Evolutionary conservation across 306 rosid species (phyloP).

Genomic region (Glycyrrhiza uralensis): DNA sequence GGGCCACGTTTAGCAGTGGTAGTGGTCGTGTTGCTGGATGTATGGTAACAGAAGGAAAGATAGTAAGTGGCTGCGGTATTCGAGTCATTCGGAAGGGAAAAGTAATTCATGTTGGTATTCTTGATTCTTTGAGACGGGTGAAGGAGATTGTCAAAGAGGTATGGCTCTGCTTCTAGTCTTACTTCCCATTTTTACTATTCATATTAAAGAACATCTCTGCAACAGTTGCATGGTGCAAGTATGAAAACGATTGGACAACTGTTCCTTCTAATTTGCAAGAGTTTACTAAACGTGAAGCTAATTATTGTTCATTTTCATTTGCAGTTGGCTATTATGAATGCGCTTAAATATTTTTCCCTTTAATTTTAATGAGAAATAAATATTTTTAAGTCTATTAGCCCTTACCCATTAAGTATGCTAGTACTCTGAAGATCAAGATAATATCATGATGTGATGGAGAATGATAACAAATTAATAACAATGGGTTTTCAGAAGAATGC

Average conservation of each 20-base stretch:
- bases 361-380: background rate
- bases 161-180: conserved; percentile 21
- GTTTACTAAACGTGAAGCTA: background rate
- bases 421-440: background rate
- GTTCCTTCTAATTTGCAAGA: conserved; percentile 2
- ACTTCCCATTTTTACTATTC: conserved; percentile 2
- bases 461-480: background rate
- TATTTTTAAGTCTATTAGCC: background rate
- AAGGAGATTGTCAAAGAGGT: conserved; percentile 96
- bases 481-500: background rate
- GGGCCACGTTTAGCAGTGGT: conserved; percentile 90
- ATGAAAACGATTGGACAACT: background rate
- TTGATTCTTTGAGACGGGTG: conserved; percentile 89
- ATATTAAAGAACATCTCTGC: background rate
- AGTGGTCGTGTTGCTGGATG: conserved; percentile 98
- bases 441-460: background rate
- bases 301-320: background rate
- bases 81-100: conserved; percentile 75
- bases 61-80: conserved; percentile 70
- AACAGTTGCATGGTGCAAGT: background rate
- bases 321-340: background rate
- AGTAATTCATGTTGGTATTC: conserved; percentile 50
- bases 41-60: conserved; percentile 80
- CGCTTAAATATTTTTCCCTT: background rate
- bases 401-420: background rate